Base-by-base conservation (phyloP, 176 grass and related monocot species). In the Areca catechu region DNA sequence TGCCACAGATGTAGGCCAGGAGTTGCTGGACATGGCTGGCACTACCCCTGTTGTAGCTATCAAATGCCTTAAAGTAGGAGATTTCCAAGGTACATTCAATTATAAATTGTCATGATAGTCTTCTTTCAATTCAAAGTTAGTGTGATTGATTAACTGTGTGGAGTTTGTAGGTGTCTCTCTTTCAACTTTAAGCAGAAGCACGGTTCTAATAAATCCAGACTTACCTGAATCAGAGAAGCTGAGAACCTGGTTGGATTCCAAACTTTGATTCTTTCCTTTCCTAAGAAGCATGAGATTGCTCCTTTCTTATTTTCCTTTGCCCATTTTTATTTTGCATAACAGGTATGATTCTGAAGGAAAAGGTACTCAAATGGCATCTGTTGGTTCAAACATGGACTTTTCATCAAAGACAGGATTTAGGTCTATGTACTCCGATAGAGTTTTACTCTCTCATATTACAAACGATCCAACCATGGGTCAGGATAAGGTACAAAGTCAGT, bases 331-430 rank as follows among this genome's bases (percentile, higher is more conserved):
- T 67, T 71, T 71, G 23, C 57, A 2, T 30, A 56, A 57, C 24
- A 98, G 93, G 93, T 98, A 89, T 19, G 87, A 98, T 21, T 88
- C 76, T 64, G 87, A 98, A 77, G 93, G 93, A 16, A 92, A 88
- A 67, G 70, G 50, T 22, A 53, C 73, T 62, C 67, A 81, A 47
- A 75, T 98, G 87, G 55, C 83, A 61, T 61, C 93, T 47, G 37
- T 98, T 24, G 81, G 87, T 27, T 86, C 93, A 67, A 82, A 80
- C 15, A 78, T 83, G 80, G 48, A 61, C 29, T 50, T 83, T 54
- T 70, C 66, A 29, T 20, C 84, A 49, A 82, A 66, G 51, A 75
- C 53, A 73, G 87, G 87, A 16, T 51, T 50, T 20, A 88, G 76
- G 29, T 92, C 84, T 21, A 83, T 92, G 93, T 82, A 98, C 22